A percentile compares a stretch with the other conserved stretches of the same genome.
phyloP scores from a whole-genome alignment of 2,329 filamentous ascomycete genomes.

The Parastagonospora avenae region DNA sequence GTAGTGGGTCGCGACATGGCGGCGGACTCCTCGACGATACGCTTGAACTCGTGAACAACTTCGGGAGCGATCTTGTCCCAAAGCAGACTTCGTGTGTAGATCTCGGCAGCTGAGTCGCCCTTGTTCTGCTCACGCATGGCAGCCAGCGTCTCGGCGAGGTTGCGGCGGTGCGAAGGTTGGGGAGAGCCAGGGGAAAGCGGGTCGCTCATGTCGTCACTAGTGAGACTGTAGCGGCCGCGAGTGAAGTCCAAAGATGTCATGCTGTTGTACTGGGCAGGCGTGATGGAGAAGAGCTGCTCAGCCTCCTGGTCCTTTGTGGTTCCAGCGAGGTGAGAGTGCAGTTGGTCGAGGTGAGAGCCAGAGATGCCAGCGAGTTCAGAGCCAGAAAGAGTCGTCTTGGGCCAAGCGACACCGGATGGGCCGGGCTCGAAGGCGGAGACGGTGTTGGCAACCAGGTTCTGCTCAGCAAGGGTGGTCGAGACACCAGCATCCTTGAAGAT shows the following conservation, averaged over 20 bases:
- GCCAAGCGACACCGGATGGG: constrained; percentile 45
- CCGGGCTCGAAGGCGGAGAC: constrained; percentile 48
- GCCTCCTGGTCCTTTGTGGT: constrained; percentile 84
- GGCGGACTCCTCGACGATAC: constrained; percentile 80
- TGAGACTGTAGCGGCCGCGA: constrained; percentile 53
- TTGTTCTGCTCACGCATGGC: constrained; percentile 76
- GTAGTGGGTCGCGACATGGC: constrained; percentile 43
- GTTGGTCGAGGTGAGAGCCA: constrained; percentile 44
- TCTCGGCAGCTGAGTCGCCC: constrained; percentile 75
- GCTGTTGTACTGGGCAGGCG: constrained; percentile 85
- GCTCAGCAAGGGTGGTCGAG: constrained; percentile 42
- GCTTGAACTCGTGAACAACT: constrained; percentile 89
- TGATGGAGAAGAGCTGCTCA: constrained; percentile 86
- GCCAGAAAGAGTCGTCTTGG: constrained; percentile 44
- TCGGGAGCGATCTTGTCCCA: constrained; percentile 94
- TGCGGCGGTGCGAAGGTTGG: constrained; percentile 66
- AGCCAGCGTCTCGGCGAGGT: constrained; percentile 79
- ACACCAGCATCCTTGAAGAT: constrained; percentile 82
- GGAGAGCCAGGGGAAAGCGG: constrained; percentile 42
- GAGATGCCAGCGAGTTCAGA: constrained; percentile 45
- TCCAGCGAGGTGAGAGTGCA: constrained; percentile 53
- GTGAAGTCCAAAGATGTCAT: constrained; percentile 78
- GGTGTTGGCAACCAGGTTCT: constrained; percentile 59
- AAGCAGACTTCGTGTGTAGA: constrained; percentile 89
- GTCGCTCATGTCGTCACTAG: constrained; percentile 52